Base-by-base conservation (phyloP, 805 yeast genomes). In the Lipomyces oligophaga region DNA sequence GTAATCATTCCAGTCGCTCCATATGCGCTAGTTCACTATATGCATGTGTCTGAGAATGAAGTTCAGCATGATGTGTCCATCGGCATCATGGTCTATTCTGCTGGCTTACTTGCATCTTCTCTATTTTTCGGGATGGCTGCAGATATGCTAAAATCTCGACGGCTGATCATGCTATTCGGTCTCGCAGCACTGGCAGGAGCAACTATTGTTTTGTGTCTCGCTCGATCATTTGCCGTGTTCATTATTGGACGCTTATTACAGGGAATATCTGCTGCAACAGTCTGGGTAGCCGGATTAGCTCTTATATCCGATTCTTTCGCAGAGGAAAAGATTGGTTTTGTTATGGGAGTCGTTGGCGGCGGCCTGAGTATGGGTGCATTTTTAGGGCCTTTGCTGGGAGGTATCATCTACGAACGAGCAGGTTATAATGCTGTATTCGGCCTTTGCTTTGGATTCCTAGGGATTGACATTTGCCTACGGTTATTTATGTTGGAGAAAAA, bases 251-350 rank as follows among this genome's bases (percentile, higher is more conserved):
- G 69, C 15, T 31, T 60, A 6, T 38, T 65, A 16, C 69, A 65
- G 38, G 69, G 69, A 6, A 31, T 61, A 5, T 59, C 68, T 15
- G 67, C 58, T 13, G 64, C 62, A 7, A 50, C 62, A 4, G 67
- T 64, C 18, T 65, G 69, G 69, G 57, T 63, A 2, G 66, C 61
- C 6, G 69, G 69, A 3, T 44, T 66, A 35, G 66, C 69, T 3
- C 56, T 65, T 22, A 33, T 65, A 10, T 54, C 60, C 10, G 57
- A 65, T 41, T 57, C 62, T 2, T 63, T 61, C 7, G 52, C 58
- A 6, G 57, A 59, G 8, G 60, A 60, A 13, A 47, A 59, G 13
- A 41, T 65, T 10, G 69, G 65, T 19, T 49, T 58, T 18, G 43
- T 52, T 19, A 52, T 65, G 60, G 61, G 66, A 18, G 51, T 58